phyloP scores from a whole-genome alignment of 345 rosid genomes.

The Microthlaspi erraticum region DNA sequence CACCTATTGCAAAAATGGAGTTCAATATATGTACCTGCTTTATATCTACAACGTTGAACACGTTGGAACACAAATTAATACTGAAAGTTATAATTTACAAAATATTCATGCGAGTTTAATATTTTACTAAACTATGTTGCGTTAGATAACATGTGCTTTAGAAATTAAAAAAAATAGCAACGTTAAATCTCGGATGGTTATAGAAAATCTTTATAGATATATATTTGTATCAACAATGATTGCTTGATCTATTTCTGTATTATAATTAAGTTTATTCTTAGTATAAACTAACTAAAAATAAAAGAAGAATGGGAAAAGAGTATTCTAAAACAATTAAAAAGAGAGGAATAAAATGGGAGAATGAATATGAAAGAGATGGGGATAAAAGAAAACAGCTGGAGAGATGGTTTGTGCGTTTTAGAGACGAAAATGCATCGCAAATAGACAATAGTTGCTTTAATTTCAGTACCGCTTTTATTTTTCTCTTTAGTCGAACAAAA shows the following conservation, averaged over 20 bases:
- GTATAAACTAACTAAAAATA: neutral
- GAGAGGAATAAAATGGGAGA: constrained; percentile 10
- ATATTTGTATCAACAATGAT: neutral
- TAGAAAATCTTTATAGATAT: too few species aligned
- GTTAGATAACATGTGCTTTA: too few species aligned
- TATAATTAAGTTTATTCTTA: neutral
- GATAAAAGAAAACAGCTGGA: constrained; percentile 33
- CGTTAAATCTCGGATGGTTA: too few species aligned
- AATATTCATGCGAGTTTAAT: too few species aligned
- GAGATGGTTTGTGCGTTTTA: constrained; percentile 29
- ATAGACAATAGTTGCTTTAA: neutral
- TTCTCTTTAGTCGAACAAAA: neutral
- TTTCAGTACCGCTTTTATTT: neutral
- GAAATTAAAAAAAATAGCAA: too few species aligned
- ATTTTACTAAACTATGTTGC: too few species aligned
- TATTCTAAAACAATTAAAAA: constrained; percentile 24
- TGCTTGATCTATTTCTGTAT: neutral
- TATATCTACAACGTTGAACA: neutral
- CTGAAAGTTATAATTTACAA: too few species aligned
- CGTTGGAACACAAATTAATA: too few species aligned
- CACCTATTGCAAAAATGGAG: constrained; percentile 4
- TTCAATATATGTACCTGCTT: neutral
- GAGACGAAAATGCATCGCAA: neutral
- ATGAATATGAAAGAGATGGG: constrained; percentile 25
- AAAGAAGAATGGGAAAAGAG: neutral